Evolutionary conservation across 495 filamentous ascomycete genomes (phyloP), one percentile per base, ranked within the genome.

Genomic region (Amniculicola lignicola): DNA sequence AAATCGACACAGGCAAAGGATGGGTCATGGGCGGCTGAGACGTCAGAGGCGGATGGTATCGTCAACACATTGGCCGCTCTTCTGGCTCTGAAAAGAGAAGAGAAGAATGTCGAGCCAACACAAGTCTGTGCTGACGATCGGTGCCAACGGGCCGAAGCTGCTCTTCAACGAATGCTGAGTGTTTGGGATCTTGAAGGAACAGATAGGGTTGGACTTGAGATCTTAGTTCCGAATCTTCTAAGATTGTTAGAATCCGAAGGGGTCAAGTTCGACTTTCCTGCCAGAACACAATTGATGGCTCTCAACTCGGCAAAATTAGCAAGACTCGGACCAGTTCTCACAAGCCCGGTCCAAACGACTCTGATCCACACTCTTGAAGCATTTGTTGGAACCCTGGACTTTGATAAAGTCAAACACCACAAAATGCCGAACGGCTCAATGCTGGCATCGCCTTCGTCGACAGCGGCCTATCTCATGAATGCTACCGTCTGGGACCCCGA

Each of bases 381-480:
- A 2, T 75, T 78, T 37, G 66, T 74, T 3, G 76, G 73, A 10
- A 65, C 65, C 12, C 47, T 78, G 10, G 67, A 75, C 35, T 77
- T 79, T 49, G 64, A 75, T 40, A 68, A 61, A 25, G 63, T 79
- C 10, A 63, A 52, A 2, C 73, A 78, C n/a, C 73, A 77, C 39
- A 72, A 70, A 49, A 65, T 59, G 47, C 56, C 69, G 16, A 62
- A 64, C 44, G 77, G 76, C 5, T 66, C 66, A 1, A 74, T 77
- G 58, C 64, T 78, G 70, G 74, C 65, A 4, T 79, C 77, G 4
- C 77, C 77, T 10, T 75, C 76, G 11, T 71, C 74, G 1, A 80
- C 74, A 4, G 72, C 74, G 7, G 75, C 73, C 7, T 76, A 76
- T 48, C 51, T 79, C 29, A 76, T 74, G 45, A 45, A 75, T 53